Evolutionary conservation across 768 basidiomycete species (phyloP).

Genomic region (Glaciozyma martinii): DNA sequence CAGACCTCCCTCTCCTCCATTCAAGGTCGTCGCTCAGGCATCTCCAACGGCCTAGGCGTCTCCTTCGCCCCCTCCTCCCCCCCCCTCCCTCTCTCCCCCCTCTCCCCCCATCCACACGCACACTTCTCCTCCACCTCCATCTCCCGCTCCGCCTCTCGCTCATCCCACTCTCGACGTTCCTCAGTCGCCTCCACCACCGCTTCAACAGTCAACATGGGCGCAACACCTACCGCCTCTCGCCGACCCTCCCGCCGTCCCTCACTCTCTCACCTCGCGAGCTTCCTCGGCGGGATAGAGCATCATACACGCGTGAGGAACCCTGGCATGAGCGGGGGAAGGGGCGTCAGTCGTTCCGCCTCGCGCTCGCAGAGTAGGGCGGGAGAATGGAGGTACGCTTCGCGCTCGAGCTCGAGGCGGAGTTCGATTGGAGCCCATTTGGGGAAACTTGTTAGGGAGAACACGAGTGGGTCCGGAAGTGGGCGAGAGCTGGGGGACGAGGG

Average conservation of each 20-base stretch:
- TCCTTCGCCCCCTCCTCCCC: not conserved
- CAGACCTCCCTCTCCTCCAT: not conserved
- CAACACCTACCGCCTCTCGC: not conserved
- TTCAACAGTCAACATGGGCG: not conserved
- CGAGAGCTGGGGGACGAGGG: not conserved
- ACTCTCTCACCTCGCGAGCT: constrained; percentile 24
- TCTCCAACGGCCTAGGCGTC: not conserved
- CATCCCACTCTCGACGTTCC: not conserved
- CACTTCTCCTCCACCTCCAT: not conserved
- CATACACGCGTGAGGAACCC: constrained; percentile 24
- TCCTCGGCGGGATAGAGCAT: constrained; percentile 27
- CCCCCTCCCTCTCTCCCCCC: not conserved
- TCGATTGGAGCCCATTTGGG: not conserved
- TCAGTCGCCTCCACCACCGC: not conserved
- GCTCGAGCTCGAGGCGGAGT: constrained; percentile 1
- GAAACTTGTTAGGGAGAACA: constrained; percentile 20
- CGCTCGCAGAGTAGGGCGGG: constrained; percentile 4
- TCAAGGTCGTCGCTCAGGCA: not conserved
- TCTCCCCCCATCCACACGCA: not conserved
- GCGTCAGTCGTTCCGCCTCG: constrained; percentile 18
- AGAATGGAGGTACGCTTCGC: constrained; percentile 5
- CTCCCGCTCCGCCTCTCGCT: not conserved
- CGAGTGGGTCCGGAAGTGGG: constrained; percentile 12
- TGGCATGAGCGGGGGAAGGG: constrained; percentile 14
- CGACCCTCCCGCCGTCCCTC: constrained; percentile 9